Base-by-base conservation (phyloP, 768 basidiomycete species). In the Arthromyces matolae region DNA sequence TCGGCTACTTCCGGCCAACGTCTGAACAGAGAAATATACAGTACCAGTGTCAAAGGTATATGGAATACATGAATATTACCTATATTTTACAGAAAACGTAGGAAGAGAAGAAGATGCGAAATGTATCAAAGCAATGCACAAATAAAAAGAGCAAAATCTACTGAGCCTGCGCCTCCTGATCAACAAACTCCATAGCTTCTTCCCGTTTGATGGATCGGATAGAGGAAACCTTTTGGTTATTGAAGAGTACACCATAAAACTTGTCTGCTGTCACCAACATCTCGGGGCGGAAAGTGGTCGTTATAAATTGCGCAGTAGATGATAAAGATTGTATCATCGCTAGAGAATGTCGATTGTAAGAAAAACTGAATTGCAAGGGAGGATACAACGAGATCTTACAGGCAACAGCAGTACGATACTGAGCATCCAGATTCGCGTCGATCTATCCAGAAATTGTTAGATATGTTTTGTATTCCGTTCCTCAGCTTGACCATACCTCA, bases 271-370 rank as follows among this genome's bases (percentile, higher is more conserved):
- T 87, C 2, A 90, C 88, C 49, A 98, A 74, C 89, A 99, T 93
- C 70, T 99, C 96, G 0, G 94, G 89, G 49, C 94, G 80, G 80
- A 99, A 99, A 3, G 96, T 99, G 2, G 96, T 99, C 25, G 92
- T 95, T 63, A 99, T 94, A 69, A 97, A 98, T 65, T 99, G 96
- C 0, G 89, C 95, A 0, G 83, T 85, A 5, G 80, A 75, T 0
- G 94, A 78, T 14, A 98, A 77, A 10, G 89, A 89, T 63, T 93
- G 84, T 55, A 99, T 98, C 95, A 98, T 98, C 3, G 83, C 86
- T 89, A 25, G 14, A 41, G n/a, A 14, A 23, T 47, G 16, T 19
- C 12, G 18, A 25, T n/a, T n/a, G n/a, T n/a, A n/a, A n/a, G n/a
- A n/a, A n/a, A n/a, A n/a, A n/a, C n/a, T n/a, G n/a, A n/a, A n/a